A percentile compares a stretch with the other conserved stretches of the same genome.
Evolutionary conservation across 768 basidiomycete species (phyloP).

Genomic region (Mycena rosella): DNA sequence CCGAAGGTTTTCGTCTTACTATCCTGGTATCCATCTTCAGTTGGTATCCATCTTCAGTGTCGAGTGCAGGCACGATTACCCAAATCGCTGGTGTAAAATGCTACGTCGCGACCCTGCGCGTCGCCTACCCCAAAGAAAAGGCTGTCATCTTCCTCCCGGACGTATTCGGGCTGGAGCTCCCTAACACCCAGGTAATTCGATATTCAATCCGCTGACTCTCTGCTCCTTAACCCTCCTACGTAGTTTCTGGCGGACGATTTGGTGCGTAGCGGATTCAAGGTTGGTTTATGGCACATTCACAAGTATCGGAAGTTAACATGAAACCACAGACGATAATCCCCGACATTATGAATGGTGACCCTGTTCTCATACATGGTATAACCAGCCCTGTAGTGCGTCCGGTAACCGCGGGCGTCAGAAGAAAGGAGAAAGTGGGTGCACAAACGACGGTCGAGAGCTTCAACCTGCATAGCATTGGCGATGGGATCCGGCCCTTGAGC

Average conservation of each 20-base stretch:
- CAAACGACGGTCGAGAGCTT: no score
- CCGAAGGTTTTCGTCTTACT: conserved; percentile 8
- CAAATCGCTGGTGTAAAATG: conserved; percentile 51
- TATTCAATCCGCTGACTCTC: no score
- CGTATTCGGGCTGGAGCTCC: conserved; percentile 49
- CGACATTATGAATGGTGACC: conserved; percentile 40
- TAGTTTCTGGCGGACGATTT: conserved; percentile 58
- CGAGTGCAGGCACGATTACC: conserved; percentile 40
- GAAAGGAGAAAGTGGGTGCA: no score
- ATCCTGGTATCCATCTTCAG: no score
- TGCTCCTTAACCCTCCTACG: no score
- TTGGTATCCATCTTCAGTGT: no score
- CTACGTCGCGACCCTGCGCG: conserved; percentile 55
- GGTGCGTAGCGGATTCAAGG: conserved; percentile 53
- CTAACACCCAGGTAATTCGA: conserved; percentile 49
- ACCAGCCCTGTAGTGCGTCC: no score
- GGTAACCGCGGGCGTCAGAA: no score
- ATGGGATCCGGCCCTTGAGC: no score
- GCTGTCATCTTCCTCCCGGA: conserved; percentile 57
- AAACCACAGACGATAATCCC: conserved; percentile 25
- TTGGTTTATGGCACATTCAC: no score
- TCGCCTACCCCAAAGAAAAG: conserved; percentile 54
- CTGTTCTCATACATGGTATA: conserved; percentile 8
- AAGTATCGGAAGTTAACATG: no score
- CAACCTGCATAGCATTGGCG: no score